phyloP scores from a whole-genome alignment of 345 rosid species.

The Cardamine chenopodiifolia region DNA sequence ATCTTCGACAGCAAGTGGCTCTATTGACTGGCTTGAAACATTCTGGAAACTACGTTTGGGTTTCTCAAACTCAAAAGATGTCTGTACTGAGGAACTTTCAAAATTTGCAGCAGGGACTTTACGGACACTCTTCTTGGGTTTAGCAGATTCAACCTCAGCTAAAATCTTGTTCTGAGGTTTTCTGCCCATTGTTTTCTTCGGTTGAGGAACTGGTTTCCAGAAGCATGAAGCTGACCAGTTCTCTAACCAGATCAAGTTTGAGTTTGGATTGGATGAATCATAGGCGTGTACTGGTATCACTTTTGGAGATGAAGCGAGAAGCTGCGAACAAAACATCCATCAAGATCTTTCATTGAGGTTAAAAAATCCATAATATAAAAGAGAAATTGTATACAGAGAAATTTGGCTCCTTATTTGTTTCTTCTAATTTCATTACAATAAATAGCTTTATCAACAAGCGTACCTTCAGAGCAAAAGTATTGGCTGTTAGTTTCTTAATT shows the following conservation, averaged over 20 bases:
- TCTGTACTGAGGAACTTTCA: slow-evolving; percentile 48
- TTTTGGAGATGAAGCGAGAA: slow-evolving; percentile 69
- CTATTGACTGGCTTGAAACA: slow-evolving; percentile 59
- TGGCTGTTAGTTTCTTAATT: slow-evolving; percentile 58
- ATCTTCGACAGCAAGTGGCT: slow-evolving; percentile 62
- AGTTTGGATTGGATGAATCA: slow-evolving; percentile 61
- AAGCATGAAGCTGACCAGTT: slow-evolving; percentile 75
- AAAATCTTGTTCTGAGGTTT: slow-evolving; percentile 56
- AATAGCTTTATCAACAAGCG: too few species aligned
- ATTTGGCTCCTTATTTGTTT: too few species aligned
- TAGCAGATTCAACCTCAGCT: slow-evolving; percentile 58
- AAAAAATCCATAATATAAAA: background rate
- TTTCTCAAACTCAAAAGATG: slow-evolving; percentile 65
- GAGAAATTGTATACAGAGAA: background rate
- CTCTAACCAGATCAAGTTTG: slow-evolving; percentile 74
- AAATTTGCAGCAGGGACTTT: slow-evolving; percentile 61
- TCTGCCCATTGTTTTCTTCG: slow-evolving; percentile 48
- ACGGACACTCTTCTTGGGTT: slow-evolving; percentile 65
- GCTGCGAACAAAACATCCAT: slow-evolving; percentile 54
- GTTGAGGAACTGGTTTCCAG: slow-evolving; percentile 78
- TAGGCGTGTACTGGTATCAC: slow-evolving; percentile 62
- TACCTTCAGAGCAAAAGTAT: slow-evolving; percentile 74
- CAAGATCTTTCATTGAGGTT: background rate
- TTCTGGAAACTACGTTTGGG: slow-evolving; percentile 69
- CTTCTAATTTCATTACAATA: too few species aligned